Conservation (phyloP, 2,329 filamentous ascomycete species). For the Aureobasidium sp. region DNA sequence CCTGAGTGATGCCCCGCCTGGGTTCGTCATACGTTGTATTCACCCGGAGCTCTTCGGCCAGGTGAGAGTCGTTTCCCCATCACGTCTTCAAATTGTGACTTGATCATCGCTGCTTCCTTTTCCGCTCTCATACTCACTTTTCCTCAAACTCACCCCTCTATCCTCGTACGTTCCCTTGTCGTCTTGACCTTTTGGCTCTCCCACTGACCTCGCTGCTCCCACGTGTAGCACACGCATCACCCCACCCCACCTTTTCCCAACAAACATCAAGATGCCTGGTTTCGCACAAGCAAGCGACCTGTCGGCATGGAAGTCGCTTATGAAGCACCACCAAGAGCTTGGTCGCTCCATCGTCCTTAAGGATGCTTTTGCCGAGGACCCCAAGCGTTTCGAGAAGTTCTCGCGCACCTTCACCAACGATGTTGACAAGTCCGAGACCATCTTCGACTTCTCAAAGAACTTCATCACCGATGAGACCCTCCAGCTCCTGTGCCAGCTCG, state of each 20-base stretch:
- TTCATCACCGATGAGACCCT: constrained; percentile 91
- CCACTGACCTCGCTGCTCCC: background rate
- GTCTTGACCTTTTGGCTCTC: background rate
- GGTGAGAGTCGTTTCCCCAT: background rate
- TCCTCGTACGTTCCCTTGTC: background rate
- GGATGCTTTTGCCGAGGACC: constrained; percentile 79
- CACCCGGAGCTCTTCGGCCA: constrained; percentile 6
- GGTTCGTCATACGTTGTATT: background rate
- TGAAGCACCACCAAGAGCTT: constrained; percentile 72
- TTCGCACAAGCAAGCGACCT: constrained; percentile 83
- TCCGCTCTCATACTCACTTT: background rate
- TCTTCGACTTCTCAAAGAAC: constrained; percentile 99
- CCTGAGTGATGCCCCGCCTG: background rate
- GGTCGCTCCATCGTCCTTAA: constrained; percentile 85
- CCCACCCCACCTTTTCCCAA: constrained; percentile 12
- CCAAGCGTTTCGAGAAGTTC: constrained; percentile 83
- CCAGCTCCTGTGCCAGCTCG: constrained; percentile 75
- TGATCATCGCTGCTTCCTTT: background rate
- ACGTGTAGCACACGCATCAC: constrained; percentile 9
- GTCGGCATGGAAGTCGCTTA: constrained; percentile 79
- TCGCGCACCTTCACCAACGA: constrained; percentile 72
- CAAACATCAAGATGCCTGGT: constrained; percentile 39
- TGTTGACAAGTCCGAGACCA: constrained; percentile 72
- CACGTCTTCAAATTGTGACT: constrained; percentile 8
- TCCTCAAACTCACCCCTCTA: background rate